A percentile compares a stretch with the other conserved stretches of the same genome.
These are phyloP conservation scores for Vitis hybrid DNA, from an alignment of 177 flowering plant species.

Conservation along the genomic window DNA sequence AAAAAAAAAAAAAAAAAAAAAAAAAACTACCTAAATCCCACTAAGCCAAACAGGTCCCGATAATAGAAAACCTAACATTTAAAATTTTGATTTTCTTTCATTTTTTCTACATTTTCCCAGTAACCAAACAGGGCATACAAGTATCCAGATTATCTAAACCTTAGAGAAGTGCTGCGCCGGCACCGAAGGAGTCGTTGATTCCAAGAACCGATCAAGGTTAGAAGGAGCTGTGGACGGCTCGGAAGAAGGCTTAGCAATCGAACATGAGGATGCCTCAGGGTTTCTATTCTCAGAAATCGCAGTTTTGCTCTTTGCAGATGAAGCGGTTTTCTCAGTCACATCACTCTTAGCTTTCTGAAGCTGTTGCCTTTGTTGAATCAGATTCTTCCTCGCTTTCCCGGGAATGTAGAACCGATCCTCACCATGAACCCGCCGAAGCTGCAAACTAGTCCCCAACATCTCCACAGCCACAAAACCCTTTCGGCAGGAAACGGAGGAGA, in stretches of 20 bases:
- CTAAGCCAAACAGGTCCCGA: neutral
- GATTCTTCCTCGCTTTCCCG: conserved; percentile 26
- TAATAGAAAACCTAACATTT: too few relatives aligned
- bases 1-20: too few relatives aligned
- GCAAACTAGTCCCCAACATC: conserved; percentile 29
- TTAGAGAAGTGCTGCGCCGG: conserved; percentile 32
- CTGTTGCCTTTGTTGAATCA: conserved; percentile 14
- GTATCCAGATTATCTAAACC: conserved; percentile 13
- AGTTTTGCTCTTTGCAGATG: conserved; percentile 12
- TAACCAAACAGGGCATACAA: neutral
- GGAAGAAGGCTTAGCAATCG: conserved; percentile 5
- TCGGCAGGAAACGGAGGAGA: conserved; percentile 19
- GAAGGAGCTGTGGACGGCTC: conserved; percentile 4
- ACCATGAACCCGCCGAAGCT: conserved; percentile 16
- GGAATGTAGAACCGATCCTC: conserved; percentile 35
- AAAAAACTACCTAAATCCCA: neutral
- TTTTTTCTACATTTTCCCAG: neutral
- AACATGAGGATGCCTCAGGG: neutral
- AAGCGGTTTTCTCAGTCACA: conserved; percentile 1
- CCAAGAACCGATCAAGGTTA: conserved; percentile 31
- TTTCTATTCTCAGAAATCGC: conserved; percentile 12
- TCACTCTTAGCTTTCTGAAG: conserved; percentile 3
- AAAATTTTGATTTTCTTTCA: neutral
- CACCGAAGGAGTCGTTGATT: conserved; percentile 29
- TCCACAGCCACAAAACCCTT: conserved; percentile 9